Evolutionary conservation across 805 yeast genomes (phyloP), one percentile per base, ranked within the genome.

Genomic region (Candida loeiensis): DNA sequence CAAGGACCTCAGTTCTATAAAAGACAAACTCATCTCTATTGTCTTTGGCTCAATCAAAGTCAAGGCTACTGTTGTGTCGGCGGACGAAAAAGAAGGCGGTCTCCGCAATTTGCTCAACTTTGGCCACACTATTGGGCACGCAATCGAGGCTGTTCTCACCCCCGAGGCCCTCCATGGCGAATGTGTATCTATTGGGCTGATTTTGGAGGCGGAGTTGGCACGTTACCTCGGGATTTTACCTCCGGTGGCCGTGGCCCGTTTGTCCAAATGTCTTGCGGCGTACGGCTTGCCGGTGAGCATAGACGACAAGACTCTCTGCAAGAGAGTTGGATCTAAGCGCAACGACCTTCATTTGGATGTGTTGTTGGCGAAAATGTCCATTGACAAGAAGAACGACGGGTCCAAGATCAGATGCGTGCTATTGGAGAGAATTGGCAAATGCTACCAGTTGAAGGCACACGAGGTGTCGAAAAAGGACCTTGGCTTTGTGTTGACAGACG

Each of bases 81-180:
- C 80, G 13, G 99, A 93, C 64, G 99, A 93, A 64, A 83, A 95
- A 55, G 99, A 93, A 64, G 88, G 96, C 36, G 93, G 96, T 3
- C 74, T 93, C 49, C 77, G 99, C 65, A 93, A 93, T 62, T 66
- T 93, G 48, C 73, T 93, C 45, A 93, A 93, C 64, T 93, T 91
- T 58, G 99, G 99, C 25, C 99, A 93, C 62, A 79, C 96, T 20
- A 90, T 93, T 53, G 99, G 99, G 33, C 99, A 93, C 61, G 99
- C 99, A 15, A 89, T 85, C 49, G 99, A 93, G 69, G 98, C 99
- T n/a, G 80, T 93, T 25, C 72, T 93, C 46, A 90, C 98, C 3
- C 99, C 99, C 6, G 88, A 90, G 61, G 93, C 95, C 17, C 74
- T 93, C 33, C 99, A 93, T 56, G 99, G 99, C 45, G 99, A 93